Evolutionary conservation across 2,329 filamentous ascomycete species (phyloP).

Genomic region (Furcasterigmium sp.): DNA sequence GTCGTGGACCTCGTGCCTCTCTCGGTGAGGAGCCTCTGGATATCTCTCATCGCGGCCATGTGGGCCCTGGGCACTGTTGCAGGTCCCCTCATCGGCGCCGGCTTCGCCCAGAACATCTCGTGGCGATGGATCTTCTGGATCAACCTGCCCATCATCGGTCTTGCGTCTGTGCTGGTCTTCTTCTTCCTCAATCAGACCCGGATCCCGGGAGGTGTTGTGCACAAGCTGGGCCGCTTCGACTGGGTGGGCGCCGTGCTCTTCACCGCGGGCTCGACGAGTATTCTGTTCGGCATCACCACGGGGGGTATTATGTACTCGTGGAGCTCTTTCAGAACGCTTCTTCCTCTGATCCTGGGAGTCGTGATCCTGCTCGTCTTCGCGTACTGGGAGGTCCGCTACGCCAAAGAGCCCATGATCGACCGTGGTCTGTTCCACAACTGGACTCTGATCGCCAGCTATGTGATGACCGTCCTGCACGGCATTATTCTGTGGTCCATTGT

Average conservation of each 20-base stretch:
- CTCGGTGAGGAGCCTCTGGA: slow-evolving; percentile 33
- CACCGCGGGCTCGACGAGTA: slow-evolving; percentile 49
- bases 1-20: slow-evolving; percentile 40
- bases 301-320: slow-evolving; percentile 63
- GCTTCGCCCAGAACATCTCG: slow-evolving; percentile 42
- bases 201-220: slow-evolving; percentile 11
- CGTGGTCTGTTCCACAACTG: slow-evolving; percentile 40
- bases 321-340: slow-evolving; percentile 55
- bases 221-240: slow-evolving; percentile 44
- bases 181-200: slow-evolving; percentile 37
- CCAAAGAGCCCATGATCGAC: slow-evolving; percentile 43
- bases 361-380: slow-evolving; percentile 45
- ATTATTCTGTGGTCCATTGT: slow-evolving; percentile 48
- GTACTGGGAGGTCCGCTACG: slow-evolving; percentile 47
- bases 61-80: slow-evolving; percentile 52
- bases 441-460: slow-evolving; percentile 41
- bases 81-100: slow-evolving; percentile 48
- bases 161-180: slow-evolving; percentile 39
- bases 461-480: slow-evolving; percentile 53
- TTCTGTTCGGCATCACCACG: slow-evolving; percentile 59
- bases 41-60: slow-evolving; percentile 31
- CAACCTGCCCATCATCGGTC: slow-evolving; percentile 51
- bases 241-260: slow-evolving; percentile 60
- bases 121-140: slow-evolving; percentile 65
- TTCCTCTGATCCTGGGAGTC: slow-evolving; percentile 53